Base-by-base conservation (phyloP, 2,329 filamentous ascomycete genomes). In the Saccharata proteae region DNA sequence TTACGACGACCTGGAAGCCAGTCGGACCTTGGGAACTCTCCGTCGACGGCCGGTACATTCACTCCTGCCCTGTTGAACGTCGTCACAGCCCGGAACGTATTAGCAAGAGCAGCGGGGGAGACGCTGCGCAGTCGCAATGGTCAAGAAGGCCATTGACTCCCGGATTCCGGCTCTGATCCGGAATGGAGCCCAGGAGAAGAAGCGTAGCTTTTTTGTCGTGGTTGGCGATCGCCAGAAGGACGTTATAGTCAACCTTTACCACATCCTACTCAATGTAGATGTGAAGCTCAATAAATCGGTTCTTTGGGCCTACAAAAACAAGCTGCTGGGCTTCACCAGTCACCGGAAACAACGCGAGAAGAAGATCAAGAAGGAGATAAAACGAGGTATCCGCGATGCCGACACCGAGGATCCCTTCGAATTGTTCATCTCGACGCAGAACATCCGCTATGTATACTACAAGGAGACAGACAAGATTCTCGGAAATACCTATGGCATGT, bases 401-500 rank as follows among this genome's bases (percentile, higher is more conserved):
- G 93, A 98, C 57, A 72, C 76, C 33, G 84, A 93, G 53, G 90
- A 98, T 53, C 81, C 90, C 0, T 98, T 98, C 64, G 90, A 98
- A 61, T 73, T 96, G 33, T 98, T 96, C 61, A 80, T 96, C 46
- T 90, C 85, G 36, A 76, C 93, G 35, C 82, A 96, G 63, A 85
- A 94, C 58, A 93, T 98, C 54, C 81, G 90, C 57, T 98, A 98
- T 71, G 84, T 90, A 36, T 98, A 93, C 69, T 98, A 98, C 67
- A 98, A 98, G 62, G 90, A 98, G 64, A 96, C 90, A 16, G 90
- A 98, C 50, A 96, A 94, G 67, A 94, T 98, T 51, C 61, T 96
- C 35, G 90, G 90, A 54, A 93, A 96, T 57, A 98, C 90, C 25
- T 98, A 90, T 52, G 88, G 88, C 52, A 94, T 94, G 83, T 94